Evolutionary conservation across 2,329 filamentous ascomycete species (phyloP).

Genomic region (Aspergillus hiratsukae): DNA sequence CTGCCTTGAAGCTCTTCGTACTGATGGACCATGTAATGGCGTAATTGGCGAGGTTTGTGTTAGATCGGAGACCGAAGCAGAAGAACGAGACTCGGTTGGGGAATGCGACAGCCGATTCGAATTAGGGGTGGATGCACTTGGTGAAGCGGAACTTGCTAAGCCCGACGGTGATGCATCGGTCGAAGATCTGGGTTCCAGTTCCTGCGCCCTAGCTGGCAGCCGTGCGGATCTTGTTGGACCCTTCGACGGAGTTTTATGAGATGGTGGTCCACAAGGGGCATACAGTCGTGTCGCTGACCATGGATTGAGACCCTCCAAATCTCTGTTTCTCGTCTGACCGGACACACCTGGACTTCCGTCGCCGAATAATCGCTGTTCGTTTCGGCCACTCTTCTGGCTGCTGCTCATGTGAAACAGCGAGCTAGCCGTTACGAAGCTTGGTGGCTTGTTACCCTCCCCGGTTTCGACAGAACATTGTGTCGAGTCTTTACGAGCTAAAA

Average conservation of each 20-base stretch:
- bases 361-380: background rate
- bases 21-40: background rate
- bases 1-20: constrained; percentile 12
- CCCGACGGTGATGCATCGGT: background rate
- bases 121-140: constrained; percentile 16
- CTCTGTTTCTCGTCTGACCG: background rate
- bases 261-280: constrained; percentile 10
- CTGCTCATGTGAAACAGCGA: background rate
- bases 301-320: constrained; percentile 27
- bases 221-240: background rate
- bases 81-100: constrained; percentile 7
- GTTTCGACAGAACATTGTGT: background rate
- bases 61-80: background rate
- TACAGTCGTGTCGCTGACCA: constrained; percentile 35
- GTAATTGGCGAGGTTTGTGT: constrained; percentile 8
- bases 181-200: background rate
- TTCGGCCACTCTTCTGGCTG: background rate
- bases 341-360: background rate
- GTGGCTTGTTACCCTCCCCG: background rate
- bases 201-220: background rate
- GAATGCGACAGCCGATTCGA: constrained; percentile 1
- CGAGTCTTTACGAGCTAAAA: constrained; percentile 18
- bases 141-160: constrained; percentile 6
- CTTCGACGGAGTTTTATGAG: background rate
- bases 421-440: background rate